Evolutionary conservation across 2,329 filamentous ascomycete genomes (phyloP).

Genomic region (Alternaria alternata): DNA sequence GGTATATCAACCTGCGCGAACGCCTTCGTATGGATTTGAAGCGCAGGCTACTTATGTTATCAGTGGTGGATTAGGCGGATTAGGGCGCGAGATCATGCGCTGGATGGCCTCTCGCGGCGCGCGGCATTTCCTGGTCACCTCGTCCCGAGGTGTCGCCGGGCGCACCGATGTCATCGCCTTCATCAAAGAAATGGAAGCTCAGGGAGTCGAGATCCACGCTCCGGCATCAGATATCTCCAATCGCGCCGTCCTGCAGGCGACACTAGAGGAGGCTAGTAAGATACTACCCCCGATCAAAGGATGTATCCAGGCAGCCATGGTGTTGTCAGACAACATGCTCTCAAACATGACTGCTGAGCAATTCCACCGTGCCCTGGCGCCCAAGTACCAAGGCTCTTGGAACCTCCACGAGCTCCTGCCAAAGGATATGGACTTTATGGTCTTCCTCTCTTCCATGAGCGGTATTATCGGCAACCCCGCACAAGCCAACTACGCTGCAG

Average conservation of each 20-base stretch:
- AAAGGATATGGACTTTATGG: slow-evolving; percentile 24
- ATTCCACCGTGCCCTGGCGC: slow-evolving; percentile 3
- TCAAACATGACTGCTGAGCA: slow-evolving; percentile 11
- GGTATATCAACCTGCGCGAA: slow-evolving; percentile 8
- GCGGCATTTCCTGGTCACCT: slow-evolving; percentile 29
- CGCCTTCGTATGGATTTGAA: slow-evolving; percentile 9
- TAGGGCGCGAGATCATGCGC: slow-evolving; percentile 36
- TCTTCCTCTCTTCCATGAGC: slow-evolving; percentile 27
- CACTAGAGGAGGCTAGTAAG: slow-evolving; percentile 10
- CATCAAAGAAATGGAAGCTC: slow-evolving; percentile 21
- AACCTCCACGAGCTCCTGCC: slow-evolving; percentile 30
- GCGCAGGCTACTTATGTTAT: slow-evolving; percentile 34
- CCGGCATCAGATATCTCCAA: slow-evolving; percentile 29
- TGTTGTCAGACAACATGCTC: slow-evolving; percentile 15
- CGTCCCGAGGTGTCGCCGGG: slow-evolving; percentile 29
- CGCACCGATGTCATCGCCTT: slow-evolving; percentile 21
- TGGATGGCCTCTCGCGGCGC: slow-evolving; percentile 40
- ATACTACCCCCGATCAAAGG: slow-evolving; percentile 26
- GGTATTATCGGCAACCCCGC: slow-evolving; percentile 25
- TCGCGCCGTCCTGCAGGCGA: slow-evolving; percentile 19
- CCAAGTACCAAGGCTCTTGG: slow-evolving; percentile 25
- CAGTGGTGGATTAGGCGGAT: slow-evolving; percentile 38
- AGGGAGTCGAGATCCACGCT: slow-evolving; percentile 25
- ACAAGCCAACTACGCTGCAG: slow-evolving; percentile 35
- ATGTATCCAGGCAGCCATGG: slow-evolving; percentile 27